Evolutionary conservation across 495 filamentous ascomycete species (phyloP).

Genomic region (Pseudomonodictys pantanalensis): DNA sequence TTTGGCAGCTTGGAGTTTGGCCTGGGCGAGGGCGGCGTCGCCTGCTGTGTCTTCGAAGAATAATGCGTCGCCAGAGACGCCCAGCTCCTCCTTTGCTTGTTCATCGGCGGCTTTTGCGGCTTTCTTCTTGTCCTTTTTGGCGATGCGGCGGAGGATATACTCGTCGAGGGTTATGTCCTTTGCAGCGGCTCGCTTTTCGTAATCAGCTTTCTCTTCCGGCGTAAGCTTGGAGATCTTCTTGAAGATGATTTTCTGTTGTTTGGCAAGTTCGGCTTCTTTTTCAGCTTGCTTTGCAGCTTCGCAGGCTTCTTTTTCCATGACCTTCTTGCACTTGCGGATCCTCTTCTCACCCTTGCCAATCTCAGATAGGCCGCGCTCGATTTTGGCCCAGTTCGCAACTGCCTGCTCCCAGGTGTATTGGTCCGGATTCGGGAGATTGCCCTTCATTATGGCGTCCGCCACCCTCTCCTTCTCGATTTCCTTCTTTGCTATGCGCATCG

Average conservation of each 20-base stretch:
- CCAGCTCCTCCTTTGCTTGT: background rate
- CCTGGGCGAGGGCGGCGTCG: constrained; percentile 9
- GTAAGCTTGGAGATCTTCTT: constrained; percentile 18
- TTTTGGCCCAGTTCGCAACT: background rate
- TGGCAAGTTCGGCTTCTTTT: background rate
- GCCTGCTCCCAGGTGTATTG: constrained; percentile 4
- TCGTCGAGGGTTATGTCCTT: constrained; percentile 31
- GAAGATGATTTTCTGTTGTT: background rate
- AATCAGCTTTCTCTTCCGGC: constrained; percentile 5
- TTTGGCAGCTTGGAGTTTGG: background rate
- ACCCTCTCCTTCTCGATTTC: constrained; percentile 8
- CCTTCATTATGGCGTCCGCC: constrained; percentile 5
- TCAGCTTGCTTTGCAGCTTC: background rate
- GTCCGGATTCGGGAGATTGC: constrained; percentile 16
- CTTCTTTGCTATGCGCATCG: constrained; percentile 13
- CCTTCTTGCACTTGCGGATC: background rate
- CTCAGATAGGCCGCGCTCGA: background rate
- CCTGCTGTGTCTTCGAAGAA: constrained; percentile 16
- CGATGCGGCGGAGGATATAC: constrained; percentile 28
- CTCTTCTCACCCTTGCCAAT: constrained; percentile 15
- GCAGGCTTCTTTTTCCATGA: background rate
- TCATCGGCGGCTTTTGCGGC: background rate
- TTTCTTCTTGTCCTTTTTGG: constrained; percentile 25
- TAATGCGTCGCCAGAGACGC: background rate
- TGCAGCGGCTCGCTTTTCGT: constrained; percentile 15